phyloP scores from a whole-genome alignment of 306 rosid species.

The Cucurbita ficifolia region DNA sequence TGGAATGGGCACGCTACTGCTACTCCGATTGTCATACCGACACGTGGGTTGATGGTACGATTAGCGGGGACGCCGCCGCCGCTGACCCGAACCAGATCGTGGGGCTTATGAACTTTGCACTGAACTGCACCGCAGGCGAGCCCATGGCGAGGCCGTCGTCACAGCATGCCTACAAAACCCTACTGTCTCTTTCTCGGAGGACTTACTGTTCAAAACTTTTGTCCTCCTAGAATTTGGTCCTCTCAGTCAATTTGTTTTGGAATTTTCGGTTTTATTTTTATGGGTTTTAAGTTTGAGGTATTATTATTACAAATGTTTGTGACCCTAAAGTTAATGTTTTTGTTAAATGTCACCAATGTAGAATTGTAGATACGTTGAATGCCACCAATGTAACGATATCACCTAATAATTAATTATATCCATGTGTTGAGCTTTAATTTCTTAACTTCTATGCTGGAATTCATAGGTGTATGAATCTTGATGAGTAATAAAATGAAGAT shows the following conservation, averaged over 20 bases:
- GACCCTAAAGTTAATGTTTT: not conserved
- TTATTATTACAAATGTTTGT: not conserved
- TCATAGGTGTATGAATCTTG: too few relatives aligned
- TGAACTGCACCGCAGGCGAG: slow-evolving; percentile 60
- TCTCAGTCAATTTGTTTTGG: not conserved
- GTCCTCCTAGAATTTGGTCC: not conserved
- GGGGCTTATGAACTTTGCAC: slow-evolving; percentile 60
- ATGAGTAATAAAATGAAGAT: too few relatives aligned
- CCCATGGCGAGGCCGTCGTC: slow-evolving; percentile 78
- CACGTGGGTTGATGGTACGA: slow-evolving; percentile 48
- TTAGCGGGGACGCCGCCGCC: slow-evolving; percentile 18
- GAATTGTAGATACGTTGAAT: too few relatives aligned
- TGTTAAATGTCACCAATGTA: not conserved
- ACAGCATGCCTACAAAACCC: slow-evolving; percentile 30
- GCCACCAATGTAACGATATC: too few relatives aligned
- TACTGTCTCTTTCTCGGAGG: slow-evolving; percentile 20
- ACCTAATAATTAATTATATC: too few relatives aligned
- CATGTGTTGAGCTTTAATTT: too few relatives aligned
- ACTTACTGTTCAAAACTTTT: slow-evolving; percentile 18
- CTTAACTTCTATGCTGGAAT: too few relatives aligned
- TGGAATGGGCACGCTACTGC: slow-evolving; percentile 83
- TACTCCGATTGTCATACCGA: slow-evolving; percentile 62
- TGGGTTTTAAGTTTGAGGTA: not conserved
- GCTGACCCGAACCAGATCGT: slow-evolving; percentile 38
- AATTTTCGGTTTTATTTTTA: not conserved